These are phyloP conservation scores for Coprinopsis marcescibilis DNA, from an alignment of 768 basidiomycete species.

Conservation along the genomic window DNA sequence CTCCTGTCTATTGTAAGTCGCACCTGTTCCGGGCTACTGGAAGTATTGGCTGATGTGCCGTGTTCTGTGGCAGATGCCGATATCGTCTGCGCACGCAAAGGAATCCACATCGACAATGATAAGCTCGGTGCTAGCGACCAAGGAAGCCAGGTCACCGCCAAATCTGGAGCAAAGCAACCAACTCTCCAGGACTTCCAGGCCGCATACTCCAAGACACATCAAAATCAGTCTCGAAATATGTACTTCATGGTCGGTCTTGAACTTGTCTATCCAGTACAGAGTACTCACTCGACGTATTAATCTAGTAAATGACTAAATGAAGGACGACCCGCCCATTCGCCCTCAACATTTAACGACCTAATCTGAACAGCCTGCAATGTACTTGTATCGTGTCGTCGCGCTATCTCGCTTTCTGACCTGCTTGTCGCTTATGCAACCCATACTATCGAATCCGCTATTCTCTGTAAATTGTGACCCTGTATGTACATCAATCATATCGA, in stretches of 20 bases:
- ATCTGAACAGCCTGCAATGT: too few relatives aligned
- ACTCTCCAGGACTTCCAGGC: constrained; percentile 50
- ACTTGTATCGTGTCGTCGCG: too few relatives aligned
- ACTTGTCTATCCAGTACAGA: neutral
- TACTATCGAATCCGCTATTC: too few relatives aligned
- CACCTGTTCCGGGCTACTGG: constrained; percentile 11
- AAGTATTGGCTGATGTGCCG: neutral
- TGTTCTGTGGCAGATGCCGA: constrained; percentile 67
- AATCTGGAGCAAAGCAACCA: constrained; percentile 32
- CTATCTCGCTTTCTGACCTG: neutral
- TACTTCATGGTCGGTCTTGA: constrained; percentile 46
- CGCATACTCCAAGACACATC: constrained; percentile 36
- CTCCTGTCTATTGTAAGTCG: constrained; percentile 73
- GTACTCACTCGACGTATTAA: neutral
- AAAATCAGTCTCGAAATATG: constrained; percentile 46
- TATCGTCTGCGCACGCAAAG: constrained; percentile 75
- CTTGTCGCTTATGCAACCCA: neutral
- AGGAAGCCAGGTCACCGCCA: constrained; percentile 43
- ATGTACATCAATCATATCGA: too few relatives aligned
- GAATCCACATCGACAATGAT: constrained; percentile 75
- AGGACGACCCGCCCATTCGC: too few relatives aligned
- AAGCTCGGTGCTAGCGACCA: constrained; percentile 53
- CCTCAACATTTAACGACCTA: too few relatives aligned
- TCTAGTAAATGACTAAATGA: too few relatives aligned
- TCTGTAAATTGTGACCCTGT: too few relatives aligned